These are phyloP conservation scores for Camellia oleifera DNA, from an alignment of 179 eudicot genomes.

Conservation along the genomic window DNA sequence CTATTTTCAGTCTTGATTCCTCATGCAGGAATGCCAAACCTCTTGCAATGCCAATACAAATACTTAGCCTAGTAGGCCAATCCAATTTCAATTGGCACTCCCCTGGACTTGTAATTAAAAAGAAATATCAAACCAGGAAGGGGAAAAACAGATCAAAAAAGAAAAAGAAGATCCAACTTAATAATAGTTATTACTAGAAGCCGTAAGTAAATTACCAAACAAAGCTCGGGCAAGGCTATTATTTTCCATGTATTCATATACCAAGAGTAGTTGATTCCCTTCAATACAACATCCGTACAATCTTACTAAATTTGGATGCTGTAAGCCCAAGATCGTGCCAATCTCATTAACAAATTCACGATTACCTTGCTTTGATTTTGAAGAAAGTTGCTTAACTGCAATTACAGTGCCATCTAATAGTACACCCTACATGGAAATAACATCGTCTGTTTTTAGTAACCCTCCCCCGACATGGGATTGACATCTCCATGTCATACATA, in stretches of 20 bases:
- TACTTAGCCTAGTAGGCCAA: no score
- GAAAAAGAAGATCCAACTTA: background rate
- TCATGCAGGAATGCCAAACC: no score
- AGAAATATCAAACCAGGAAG: background rate
- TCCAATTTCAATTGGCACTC: no score
- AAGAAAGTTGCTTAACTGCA: conserved; percentile 46
- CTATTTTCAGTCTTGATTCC: no score
- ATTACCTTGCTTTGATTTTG: conserved; percentile 39
- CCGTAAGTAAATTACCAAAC: conserved; percentile 31
- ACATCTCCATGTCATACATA: no score
- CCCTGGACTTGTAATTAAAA: no score
- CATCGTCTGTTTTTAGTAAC: no score
- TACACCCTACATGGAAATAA: no score
- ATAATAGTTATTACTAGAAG: background rate
- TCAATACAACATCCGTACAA: conserved; percentile 53
- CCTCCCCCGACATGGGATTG: no score
- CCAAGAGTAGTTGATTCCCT: conserved; percentile 42
- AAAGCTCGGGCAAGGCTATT: conserved; percentile 34
- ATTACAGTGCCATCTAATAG: no score
- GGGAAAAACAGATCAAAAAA: background rate
- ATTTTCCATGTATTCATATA: no score
- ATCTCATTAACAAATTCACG: conserved; percentile 55
- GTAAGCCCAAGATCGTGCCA: conserved; percentile 50
- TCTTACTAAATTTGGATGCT: conserved; percentile 48
- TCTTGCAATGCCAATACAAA: no score